Conservation (phyloP, 345 rosid genomes). For the Melastoma malabathricum region DNA sequence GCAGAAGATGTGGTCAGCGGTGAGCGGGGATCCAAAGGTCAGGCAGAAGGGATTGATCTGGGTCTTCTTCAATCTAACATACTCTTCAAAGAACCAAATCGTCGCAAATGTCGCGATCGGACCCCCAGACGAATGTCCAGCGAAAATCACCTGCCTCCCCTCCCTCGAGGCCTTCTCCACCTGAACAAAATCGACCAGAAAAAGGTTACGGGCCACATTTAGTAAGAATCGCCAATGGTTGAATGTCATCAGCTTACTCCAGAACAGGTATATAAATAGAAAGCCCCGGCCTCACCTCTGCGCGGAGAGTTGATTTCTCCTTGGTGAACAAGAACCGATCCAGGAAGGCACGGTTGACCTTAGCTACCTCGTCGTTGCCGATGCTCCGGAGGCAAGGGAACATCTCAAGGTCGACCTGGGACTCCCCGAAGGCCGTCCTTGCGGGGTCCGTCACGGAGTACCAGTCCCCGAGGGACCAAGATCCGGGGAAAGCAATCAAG, state of each 20-base stretch:
- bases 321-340: conserved; percentile 15
- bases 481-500: conserved; percentile 39
- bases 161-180: conserved; percentile 23
- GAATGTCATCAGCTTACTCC: no score
- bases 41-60: conserved; percentile 28
- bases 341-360: conserved; percentile 53
- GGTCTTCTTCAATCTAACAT: neutral
- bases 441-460: conserved; percentile 4
- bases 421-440: conserved; percentile 37
- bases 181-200: conserved; percentile 14
- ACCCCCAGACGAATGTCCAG: conserved; percentile 83
- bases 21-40: conserved; percentile 81
- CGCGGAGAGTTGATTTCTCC: conserved; percentile 11
- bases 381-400: conserved; percentile 51
- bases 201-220: no score
- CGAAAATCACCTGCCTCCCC: conserved; percentile 40
- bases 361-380: conserved; percentile 32
- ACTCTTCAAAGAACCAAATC: conserved; percentile 44
- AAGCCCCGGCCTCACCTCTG: conserved; percentile 19
- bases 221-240: no score
- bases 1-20: conserved; percentile 43
- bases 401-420: conserved; percentile 18
- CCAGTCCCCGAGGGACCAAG: conserved; percentile 29
- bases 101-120: conserved; percentile 58
- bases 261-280: no score